phyloP scores from a whole-genome alignment of 2,329 filamentous ascomycete genomes.

The Fusarium begoniae region DNA sequence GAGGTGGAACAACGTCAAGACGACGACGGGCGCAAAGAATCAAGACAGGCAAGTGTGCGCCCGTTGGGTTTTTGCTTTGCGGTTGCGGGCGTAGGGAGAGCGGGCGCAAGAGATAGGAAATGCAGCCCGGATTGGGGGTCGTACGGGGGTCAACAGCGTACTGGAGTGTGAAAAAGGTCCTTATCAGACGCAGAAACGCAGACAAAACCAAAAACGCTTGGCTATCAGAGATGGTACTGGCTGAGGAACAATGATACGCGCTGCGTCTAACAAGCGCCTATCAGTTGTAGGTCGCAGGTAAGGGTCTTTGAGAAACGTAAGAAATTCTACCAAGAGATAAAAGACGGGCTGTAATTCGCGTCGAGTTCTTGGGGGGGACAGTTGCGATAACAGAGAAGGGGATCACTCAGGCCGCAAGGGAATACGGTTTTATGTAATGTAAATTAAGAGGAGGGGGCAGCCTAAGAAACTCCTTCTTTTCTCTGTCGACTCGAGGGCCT shows the following conservation, averaged over 20 bases:
- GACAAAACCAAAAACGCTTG: constrained; percentile 23
- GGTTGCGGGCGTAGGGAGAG: constrained; percentile 50
- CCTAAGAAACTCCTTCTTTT: constrained; percentile 38
- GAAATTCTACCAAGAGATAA: constrained; percentile 46
- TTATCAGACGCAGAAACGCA: constrained; percentile 25
- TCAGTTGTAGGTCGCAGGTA: constrained; percentile 39
- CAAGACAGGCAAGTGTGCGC: constrained; percentile 45
- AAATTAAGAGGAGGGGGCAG: constrained; percentile 46
- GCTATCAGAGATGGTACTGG: constrained; percentile 26
- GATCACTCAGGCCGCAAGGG: constrained; percentile 43
- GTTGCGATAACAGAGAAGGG: constrained; percentile 46
- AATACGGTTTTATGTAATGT: constrained; percentile 52
- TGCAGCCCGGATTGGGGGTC: constrained; percentile 43
- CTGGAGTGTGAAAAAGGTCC: constrained; percentile 15
- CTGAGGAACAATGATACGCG: constrained; percentile 33
- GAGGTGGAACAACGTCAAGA: constrained; percentile 43
- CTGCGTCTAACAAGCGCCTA: constrained; percentile 42
- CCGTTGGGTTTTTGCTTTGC: constrained; percentile 50
- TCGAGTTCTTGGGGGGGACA: constrained; percentile 42
- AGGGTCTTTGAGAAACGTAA: constrained; percentile 43
- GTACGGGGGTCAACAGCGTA: constrained; percentile 40
- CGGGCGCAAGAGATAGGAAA: constrained; percentile 47
- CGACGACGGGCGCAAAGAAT: constrained; percentile 43
- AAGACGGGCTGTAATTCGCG: constrained; percentile 44
- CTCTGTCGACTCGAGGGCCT: constrained; percentile 29